phyloP scores from a whole-genome alignment of 345 rosid genomes.

The Mangifera indica region DNA sequence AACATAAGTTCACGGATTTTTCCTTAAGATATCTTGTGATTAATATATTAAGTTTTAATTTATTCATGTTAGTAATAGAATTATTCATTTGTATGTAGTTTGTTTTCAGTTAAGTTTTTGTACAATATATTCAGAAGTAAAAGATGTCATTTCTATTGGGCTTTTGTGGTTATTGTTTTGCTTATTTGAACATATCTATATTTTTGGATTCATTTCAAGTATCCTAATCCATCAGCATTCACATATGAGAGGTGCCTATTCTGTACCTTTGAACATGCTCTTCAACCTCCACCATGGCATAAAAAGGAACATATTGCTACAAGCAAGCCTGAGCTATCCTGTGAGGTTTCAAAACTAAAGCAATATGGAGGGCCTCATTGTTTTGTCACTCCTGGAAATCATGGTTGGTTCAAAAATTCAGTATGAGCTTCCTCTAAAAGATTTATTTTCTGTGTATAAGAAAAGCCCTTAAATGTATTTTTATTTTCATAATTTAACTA shows the following conservation, averaged over 20 bases:
- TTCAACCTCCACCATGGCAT: slow-evolving; percentile 89
- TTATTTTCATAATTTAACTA: neutral
- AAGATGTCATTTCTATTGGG: too few species aligned
- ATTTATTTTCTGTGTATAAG: slow-evolving; percentile 12
- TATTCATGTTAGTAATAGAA: too few species aligned
- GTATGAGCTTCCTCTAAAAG: slow-evolving; percentile 20
- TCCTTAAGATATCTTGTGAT: neutral
- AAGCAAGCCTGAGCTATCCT: slow-evolving; percentile 83
- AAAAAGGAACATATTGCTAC: slow-evolving; percentile 69
- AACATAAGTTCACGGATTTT: slow-evolving; percentile 39
- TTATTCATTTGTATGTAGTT: too few species aligned
- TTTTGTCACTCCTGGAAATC: slow-evolving; percentile 94
- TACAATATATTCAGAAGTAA: neutral
- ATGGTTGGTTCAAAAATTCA: slow-evolving; percentile 58
- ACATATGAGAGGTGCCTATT: slow-evolving; percentile 89
- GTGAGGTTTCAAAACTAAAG: slow-evolving; percentile 64
- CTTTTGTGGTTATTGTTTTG: neutral
- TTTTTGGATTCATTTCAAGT: slow-evolving; percentile 42
- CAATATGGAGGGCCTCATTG: slow-evolving; percentile 92
- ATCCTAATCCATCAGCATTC: slow-evolving; percentile 93
- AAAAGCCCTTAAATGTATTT: neutral
- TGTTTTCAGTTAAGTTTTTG: neutral
- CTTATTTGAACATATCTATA: neutral
- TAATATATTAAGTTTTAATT: neutral
- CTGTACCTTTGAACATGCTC: slow-evolving; percentile 92